Conservation (phyloP, 495 filamentous ascomycete species). For the Elasticomyces elasticus region DNA sequence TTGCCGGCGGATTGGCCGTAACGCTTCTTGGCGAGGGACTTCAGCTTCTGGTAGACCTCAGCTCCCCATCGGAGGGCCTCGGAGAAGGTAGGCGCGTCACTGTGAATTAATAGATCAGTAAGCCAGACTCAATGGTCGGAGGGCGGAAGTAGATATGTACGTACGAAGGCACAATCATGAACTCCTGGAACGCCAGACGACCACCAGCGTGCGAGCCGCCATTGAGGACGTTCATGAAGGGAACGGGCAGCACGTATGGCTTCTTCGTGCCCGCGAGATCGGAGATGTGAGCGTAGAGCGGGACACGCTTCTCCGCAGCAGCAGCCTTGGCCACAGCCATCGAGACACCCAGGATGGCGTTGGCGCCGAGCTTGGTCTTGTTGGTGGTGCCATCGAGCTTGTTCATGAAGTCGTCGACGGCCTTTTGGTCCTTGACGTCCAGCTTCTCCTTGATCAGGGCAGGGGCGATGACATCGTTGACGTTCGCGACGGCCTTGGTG, state of each 20-base stretch:
- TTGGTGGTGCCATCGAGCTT: conserved; percentile 91
- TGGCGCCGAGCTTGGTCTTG: conserved; percentile 97
- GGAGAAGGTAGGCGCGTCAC: conserved; percentile 67
- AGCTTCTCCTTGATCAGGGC: conserved; percentile 84
- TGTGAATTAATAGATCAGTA: background rate
- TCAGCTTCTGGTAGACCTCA: conserved; percentile 97
- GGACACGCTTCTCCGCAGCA: conserved; percentile 95
- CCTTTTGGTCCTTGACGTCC: conserved; percentile 94
- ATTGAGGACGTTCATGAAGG: conserved; percentile 99
- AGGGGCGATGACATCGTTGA: conserved; percentile 87
- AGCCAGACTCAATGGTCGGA: background rate
- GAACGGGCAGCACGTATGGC: conserved; percentile 97
- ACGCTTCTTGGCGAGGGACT: conserved; percentile 96
- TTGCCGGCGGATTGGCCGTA: conserved; percentile 99
- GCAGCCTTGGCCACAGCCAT: conserved; percentile 96
- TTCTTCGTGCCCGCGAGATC: conserved; percentile 99
- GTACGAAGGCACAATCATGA: conserved; percentile 96
- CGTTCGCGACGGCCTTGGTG: conserved; percentile 87
- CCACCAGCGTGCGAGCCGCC: conserved; percentile 98
- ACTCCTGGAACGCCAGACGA: conserved; percentile 98
- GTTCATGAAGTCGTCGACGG: conserved; percentile 89
- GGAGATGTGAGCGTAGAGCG: conserved; percentile 95
- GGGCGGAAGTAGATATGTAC: conserved; percentile 25
- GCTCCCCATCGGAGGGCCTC: conserved; percentile 92
- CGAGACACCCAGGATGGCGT: conserved; percentile 94